Conservation (phyloP, 2,329 filamentous ascomycete genomes). For the Colletotrichum sidae region DNA sequence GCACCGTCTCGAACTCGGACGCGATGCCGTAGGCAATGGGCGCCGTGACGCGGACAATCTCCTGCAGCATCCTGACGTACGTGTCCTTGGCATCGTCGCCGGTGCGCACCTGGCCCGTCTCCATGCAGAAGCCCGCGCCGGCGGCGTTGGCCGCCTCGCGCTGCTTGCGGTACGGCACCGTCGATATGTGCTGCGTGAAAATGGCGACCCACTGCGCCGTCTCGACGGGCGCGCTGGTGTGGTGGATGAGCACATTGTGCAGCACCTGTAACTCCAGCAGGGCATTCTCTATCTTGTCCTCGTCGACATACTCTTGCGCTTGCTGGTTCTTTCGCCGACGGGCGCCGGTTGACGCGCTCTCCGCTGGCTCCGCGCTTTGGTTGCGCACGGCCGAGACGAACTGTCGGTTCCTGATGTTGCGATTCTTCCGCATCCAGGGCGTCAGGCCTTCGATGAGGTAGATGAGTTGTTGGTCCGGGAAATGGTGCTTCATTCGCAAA, state of each 20-base stretch:
- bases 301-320: slow-evolving; percentile 66
- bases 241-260: slow-evolving; percentile 76
- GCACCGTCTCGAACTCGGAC: slow-evolving; percentile 68
- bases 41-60: slow-evolving; percentile 77
- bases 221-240: slow-evolving; percentile 70
- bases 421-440: slow-evolving; percentile 76
- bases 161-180: slow-evolving; percentile 75
- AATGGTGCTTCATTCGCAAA: slow-evolving; percentile 62
- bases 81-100: slow-evolving; percentile 75
- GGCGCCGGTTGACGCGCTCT: slow-evolving; percentile 41
- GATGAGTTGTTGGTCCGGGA: slow-evolving; percentile 66
- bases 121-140: slow-evolving; percentile 80
- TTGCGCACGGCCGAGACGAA: slow-evolving; percentile 74
- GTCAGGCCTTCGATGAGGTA: slow-evolving; percentile 79
- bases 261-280: slow-evolving; percentile 76
- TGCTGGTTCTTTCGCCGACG: slow-evolving; percentile 55
- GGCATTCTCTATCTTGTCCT: slow-evolving; percentile 77
- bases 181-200: slow-evolving; percentile 84
- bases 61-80: slow-evolving; percentile 80
- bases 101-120: slow-evolving; percentile 78
- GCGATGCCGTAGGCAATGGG: slow-evolving; percentile 78
- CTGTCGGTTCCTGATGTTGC: slow-evolving; percentile 73
- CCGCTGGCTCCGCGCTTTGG: slow-evolving; percentile 44
- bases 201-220: slow-evolving; percentile 78
- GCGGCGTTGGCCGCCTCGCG: slow-evolving; percentile 60